Base-by-base conservation (phyloP, 345 rosid genomes). In the Aquilaria yunnanensis region DNA sequence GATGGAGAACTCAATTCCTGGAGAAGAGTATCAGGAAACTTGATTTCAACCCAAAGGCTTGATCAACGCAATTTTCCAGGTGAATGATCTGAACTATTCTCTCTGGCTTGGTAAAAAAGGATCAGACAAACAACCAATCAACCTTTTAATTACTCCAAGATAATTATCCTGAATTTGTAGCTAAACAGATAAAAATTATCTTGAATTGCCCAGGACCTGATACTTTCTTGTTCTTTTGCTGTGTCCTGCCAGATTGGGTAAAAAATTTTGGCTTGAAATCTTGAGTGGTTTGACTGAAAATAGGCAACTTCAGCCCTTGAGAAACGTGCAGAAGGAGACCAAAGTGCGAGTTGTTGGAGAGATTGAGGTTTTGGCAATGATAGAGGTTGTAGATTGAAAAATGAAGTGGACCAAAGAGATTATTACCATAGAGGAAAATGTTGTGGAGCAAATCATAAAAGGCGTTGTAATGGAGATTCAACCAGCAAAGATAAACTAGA, bases 391-490 rank as follows among this genome's bases (percentile, higher is more conserved):
- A 94, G 77, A 86, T 82, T 65, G 95, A 82, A 2, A 89, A 74
- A 60, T 96, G 96, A 1, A 94, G 76, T 8, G 78, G 4, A 23
- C 96, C 96, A 10, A 97, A 81, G 64, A 94, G 83, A 64, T 90
- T 94, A 77, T 94, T 94, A 0, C 82, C 79, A 73, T 90, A 84
- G 10, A 94, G 82, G 65, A 86, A 90, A 34, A 90, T 47, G 62
- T 89, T 85, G 61, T 83, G 99, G 33, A 94, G 97, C 9, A 96
- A 79, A 32, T 97, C 99, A 32, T 62, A 76, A 47, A 94, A 69
- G 51, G 81, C 68, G 58, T 90, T 94, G 64, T 48, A 71, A 60
- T 94, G 99, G 67, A 94, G 85, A 54, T 94, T 94, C 41, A 94
- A 86, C 23, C 96, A 84, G 37, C 99, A 89, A 71, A 94, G 97